Conservation (phyloP, 352 stramenopile species). For the Globisporangium spiculum region DNA sequence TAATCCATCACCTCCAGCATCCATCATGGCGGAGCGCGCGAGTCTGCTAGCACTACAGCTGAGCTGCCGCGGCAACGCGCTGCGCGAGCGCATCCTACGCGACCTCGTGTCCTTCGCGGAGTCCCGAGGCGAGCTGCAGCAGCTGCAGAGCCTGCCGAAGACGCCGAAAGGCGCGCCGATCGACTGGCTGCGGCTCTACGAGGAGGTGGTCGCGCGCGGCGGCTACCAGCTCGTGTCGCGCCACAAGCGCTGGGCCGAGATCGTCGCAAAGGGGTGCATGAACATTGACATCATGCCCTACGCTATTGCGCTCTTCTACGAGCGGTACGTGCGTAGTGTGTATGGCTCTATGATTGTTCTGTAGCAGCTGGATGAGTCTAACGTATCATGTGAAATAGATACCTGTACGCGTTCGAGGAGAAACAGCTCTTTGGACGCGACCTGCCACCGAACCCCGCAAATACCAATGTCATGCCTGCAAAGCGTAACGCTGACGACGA, state of each 20-base stretch:
- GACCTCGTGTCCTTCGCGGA: constrained; percentile 64
- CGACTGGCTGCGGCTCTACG: constrained; percentile 79
- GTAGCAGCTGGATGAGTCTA: not conserved
- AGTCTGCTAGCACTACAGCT: constrained; percentile 61
- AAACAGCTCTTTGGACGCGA: constrained; percentile 78
- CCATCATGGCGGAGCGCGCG: constrained; percentile 27
- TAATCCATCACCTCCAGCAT: not conserved
- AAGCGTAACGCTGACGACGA: constrained; percentile 26
- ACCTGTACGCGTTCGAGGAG: constrained; percentile 63
- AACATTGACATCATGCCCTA: constrained; percentile 67
- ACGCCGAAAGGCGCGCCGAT: constrained; percentile 48
- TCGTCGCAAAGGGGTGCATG: constrained; percentile 42
- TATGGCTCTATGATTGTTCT: not conserved
- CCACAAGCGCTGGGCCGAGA: constrained; percentile 50
- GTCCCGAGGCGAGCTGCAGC: constrained; percentile 34
- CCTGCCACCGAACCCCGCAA: constrained; percentile 18
- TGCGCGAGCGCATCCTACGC: constrained; percentile 49
- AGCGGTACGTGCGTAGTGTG: constrained; percentile 23
- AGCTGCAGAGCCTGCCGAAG: constrained; percentile 52
- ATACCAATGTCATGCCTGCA: constrained; percentile 9
- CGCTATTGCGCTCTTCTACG: constrained; percentile 57
- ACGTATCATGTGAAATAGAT: constrained; percentile 14
- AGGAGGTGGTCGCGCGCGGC: constrained; percentile 69
- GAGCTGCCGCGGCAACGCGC: constrained; percentile 58
- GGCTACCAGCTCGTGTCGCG: constrained; percentile 54